phyloP scores from a whole-genome alignment of 345 rosid genomes.

The Citrus glauca region DNA sequence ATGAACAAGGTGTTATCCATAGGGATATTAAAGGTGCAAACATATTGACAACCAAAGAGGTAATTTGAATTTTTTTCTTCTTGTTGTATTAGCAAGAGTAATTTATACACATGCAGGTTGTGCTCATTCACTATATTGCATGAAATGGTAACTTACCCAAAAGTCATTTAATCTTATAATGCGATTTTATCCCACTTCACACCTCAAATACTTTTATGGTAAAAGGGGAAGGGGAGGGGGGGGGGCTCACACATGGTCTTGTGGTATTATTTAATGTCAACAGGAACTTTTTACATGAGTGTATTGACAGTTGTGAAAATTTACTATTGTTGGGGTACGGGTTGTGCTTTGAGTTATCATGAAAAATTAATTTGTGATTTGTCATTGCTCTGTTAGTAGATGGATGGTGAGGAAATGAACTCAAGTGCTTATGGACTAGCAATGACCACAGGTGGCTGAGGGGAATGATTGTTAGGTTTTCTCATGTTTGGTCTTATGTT shows the following conservation, averaged over 20 bases:
- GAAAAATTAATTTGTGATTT: background rate
- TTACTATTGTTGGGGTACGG: background rate
- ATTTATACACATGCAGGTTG: background rate
- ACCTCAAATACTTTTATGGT: background rate
- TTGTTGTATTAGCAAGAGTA: background rate
- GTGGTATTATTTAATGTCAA: background rate
- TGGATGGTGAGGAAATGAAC: background rate
- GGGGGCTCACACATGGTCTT: background rate
- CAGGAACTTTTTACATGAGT: background rate
- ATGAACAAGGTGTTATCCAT: slow-evolving; percentile 99
- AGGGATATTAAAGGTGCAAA: slow-evolving; percentile 99
- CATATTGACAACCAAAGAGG: slow-evolving; percentile 99
- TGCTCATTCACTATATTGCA: background rate
- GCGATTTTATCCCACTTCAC: background rate
- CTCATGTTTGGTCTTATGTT: background rate
- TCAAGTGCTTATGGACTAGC: background rate
- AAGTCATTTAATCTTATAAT: background rate
- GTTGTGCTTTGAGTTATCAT: background rate
- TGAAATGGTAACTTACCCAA: background rate
- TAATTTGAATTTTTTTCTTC: slow-evolving; percentile 16
- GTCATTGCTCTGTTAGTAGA: background rate
- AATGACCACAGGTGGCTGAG: background rate
- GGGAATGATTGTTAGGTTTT: background rate
- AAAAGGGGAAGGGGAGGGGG: too few relatives aligned
- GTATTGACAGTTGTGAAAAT: background rate